Conservation (phyloP, 2,329 filamentous ascomycete genomes). For the Fonsecaea pedrosoi region DNA sequence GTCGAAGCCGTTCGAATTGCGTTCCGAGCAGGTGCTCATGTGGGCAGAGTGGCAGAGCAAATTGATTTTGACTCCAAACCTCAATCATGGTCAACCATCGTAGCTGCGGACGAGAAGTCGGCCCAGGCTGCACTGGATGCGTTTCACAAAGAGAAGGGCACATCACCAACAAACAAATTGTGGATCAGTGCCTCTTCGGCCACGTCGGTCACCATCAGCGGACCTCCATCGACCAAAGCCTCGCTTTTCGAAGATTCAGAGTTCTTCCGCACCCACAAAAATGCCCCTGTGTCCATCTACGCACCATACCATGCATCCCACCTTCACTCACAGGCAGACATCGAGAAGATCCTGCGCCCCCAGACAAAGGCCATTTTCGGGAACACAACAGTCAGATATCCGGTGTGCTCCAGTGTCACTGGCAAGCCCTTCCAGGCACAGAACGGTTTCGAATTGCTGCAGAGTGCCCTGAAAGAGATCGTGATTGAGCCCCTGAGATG, state of each 20-base stretch:
- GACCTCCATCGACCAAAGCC: slow-evolving; percentile 61
- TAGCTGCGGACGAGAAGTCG: slow-evolving; percentile 46
- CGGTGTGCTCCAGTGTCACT: slow-evolving; percentile 49
- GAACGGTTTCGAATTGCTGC: slow-evolving; percentile 45
- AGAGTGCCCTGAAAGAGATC: slow-evolving; percentile 47
- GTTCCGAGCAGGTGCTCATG: slow-evolving; percentile 53
- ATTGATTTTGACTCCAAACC: slow-evolving; percentile 45
- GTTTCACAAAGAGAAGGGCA: slow-evolving; percentile 49
- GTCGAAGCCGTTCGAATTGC: slow-evolving; percentile 52
- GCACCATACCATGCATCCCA: slow-evolving; percentile 67
- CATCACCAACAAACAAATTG: slow-evolving; percentile 59
- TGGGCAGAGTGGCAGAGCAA: slow-evolving; percentile 47
- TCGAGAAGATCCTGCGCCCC: slow-evolving; percentile 58
- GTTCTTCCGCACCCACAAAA: slow-evolving; percentile 58
- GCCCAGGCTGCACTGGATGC: slow-evolving; percentile 39
- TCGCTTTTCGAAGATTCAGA: slow-evolving; percentile 58
- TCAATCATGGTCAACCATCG: slow-evolving; percentile 50
- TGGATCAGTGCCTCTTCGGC: slow-evolving; percentile 66
- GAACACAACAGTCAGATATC: slow-evolving; percentile 43
- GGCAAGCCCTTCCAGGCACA: slow-evolving; percentile 44
- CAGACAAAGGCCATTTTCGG: slow-evolving; percentile 44
- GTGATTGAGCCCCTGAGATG: slow-evolving; percentile 49
- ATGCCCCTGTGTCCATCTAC: slow-evolving; percentile 61
- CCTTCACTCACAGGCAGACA: slow-evolving; percentile 58
- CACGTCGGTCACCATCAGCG: slow-evolving; percentile 66